A percentile compares a stretch with the other conserved stretches of the same genome.
Conservation (phyloP, 768 basidiomycete genomes). For the Plicaturopsis crispa region DNA sequence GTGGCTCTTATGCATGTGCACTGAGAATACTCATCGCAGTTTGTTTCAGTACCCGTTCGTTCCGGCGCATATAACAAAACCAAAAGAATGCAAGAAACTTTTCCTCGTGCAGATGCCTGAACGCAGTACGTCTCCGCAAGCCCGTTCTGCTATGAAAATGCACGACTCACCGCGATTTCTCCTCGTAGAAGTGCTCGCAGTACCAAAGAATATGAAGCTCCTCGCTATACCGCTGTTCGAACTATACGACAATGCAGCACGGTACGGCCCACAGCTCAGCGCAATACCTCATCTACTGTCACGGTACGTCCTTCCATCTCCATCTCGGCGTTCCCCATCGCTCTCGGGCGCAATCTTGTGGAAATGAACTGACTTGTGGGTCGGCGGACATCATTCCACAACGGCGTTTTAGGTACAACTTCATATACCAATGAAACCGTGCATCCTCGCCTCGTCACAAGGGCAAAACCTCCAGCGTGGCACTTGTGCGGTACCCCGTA, state of each 20-base stretch:
- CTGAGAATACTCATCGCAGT: background rate
- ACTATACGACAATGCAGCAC: slow-evolving; percentile 93
- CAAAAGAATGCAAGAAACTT: slow-evolving; percentile 96
- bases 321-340: no score
- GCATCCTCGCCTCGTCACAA: no score
- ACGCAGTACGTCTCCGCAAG: slow-evolving; percentile 52
- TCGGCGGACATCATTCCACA: no score
- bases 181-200: slow-evolving; percentile 80
- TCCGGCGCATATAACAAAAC: slow-evolving; percentile 93
- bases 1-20: background rate
- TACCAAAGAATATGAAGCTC: slow-evolving; percentile 98
- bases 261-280: slow-evolving; percentile 92
- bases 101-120: slow-evolving; percentile 96
- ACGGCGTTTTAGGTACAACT: slow-evolving; percentile 49
- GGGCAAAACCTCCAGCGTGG: no score
- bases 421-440: slow-evolving; percentile 75
- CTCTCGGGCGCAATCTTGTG: slow-evolving; percentile 1
- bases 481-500: no score
- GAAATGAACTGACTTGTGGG: background rate
- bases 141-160: slow-evolving; percentile 1
- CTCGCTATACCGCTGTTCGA: slow-evolving; percentile 95
- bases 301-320: slow-evolving; percentile 35
- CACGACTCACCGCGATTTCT: background rate
- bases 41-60: slow-evolving; percentile 77
- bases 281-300: slow-evolving; percentile 91